Percentiles rank a stretch among this genome's conserved stretches.
These are phyloP conservation scores for Coniella vitis DNA, from an alignment of 2,329 filamentous ascomycete genomes.

Conservation along the genomic window DNA sequence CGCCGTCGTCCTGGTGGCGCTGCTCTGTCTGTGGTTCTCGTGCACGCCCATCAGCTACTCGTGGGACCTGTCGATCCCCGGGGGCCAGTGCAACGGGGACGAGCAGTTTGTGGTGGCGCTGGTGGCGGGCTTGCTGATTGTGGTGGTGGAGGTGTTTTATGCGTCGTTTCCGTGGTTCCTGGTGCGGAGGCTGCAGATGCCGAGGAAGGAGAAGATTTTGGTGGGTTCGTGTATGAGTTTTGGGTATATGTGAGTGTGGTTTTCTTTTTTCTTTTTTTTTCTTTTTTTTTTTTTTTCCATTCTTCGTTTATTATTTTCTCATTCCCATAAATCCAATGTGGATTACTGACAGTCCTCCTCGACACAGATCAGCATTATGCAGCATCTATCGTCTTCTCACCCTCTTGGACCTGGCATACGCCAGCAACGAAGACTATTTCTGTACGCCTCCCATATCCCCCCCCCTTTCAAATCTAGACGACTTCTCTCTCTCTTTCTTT, in stretches of 20 bases:
- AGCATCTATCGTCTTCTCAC: constrained; percentile 5
- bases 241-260: constrained; percentile 7
- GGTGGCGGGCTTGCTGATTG: neutral
- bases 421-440: neutral
- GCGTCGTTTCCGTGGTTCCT: constrained; percentile 13
- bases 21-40: constrained; percentile 9
- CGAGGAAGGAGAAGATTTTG: constrained; percentile 12
- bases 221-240: constrained; percentile 14
- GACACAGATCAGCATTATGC: constrained; percentile 8
- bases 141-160: constrained; percentile 10
- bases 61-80: constrained; percentile 3
- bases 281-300: too few species aligned
- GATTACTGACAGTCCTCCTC: neutral
- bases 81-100: neutral
- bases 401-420: neutral
- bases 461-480: too few species aligned
- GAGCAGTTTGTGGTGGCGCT: constrained; percentile 3
- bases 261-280: too few species aligned
- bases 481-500: too few species aligned
- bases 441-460: too few species aligned
- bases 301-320: too few species aligned
- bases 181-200: constrained; percentile 6
- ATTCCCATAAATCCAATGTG: neutral
- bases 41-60: constrained; percentile 9
- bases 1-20: neutral